Percentiles rank a stretch among this genome's conserved stretches.
Evolutionary conservation across 306 rosid species (phyloP).

Genomic region (Vigna mungo): DNA sequence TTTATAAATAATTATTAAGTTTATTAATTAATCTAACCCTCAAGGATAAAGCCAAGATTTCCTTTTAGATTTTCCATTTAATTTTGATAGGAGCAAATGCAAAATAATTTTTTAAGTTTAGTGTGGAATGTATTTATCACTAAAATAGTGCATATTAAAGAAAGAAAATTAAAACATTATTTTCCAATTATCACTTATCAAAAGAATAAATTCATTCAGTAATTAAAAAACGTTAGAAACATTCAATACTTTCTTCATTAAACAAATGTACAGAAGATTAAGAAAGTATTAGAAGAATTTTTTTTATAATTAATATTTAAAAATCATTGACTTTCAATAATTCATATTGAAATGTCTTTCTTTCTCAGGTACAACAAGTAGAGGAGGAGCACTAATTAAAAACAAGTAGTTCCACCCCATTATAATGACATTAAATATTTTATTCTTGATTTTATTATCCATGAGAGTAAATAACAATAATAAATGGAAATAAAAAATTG

Average conservation of each 20-base stretch:
- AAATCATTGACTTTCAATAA: background rate
- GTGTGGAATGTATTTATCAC: no score
- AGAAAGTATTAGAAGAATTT: background rate
- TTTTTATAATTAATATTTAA: background rate
- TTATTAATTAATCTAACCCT: background rate
- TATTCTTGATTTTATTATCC: background rate
- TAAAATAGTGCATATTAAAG: no score
- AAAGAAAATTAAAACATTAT: background rate
- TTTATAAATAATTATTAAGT: background rate
- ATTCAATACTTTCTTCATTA: background rate
- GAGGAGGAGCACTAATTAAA: constrained; percentile 21
- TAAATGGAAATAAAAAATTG: no score
- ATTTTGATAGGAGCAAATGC: no score
- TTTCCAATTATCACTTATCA: background rate
- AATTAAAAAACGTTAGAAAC: background rate
- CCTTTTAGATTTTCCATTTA: background rate
- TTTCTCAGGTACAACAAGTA: constrained; percentile 50
- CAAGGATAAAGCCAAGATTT: background rate
- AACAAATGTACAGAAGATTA: background rate
- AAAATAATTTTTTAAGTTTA: no score
- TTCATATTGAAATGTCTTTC: constrained; percentile 18
- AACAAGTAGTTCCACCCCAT: constrained; percentile 32
- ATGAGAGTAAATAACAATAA: background rate
- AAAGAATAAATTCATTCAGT: background rate
- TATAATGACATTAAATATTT: background rate